A percentile compares a stretch with the other conserved stretches of the same genome.
phyloP scores from a whole-genome alignment of 2,329 filamentous ascomycete species.

The Hypoxylon sp. region DNA sequence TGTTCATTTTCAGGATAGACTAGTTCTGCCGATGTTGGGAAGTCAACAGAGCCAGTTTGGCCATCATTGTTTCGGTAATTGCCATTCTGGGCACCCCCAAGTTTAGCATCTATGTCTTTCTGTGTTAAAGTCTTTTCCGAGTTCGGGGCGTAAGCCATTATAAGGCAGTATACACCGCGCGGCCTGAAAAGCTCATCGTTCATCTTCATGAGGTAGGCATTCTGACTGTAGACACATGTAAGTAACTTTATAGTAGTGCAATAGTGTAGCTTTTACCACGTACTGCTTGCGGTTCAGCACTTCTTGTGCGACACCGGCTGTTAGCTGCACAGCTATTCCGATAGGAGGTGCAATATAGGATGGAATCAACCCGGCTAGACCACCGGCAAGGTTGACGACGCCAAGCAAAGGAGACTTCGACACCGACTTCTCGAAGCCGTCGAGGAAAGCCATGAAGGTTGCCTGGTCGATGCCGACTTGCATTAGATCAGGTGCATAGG shows the following conservation, averaged over 20 bases:
- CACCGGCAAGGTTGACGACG: constrained; percentile 35
- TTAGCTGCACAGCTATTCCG: constrained; percentile 23
- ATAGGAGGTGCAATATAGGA: constrained; percentile 26
- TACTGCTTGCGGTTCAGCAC: constrained; percentile 35
- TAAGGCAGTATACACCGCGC: constrained; percentile 47
- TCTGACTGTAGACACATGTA: constrained; percentile 28
- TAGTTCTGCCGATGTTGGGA: constrained; percentile 44
- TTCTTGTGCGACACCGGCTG: constrained; percentile 31
- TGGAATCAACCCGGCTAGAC: constrained; percentile 28
- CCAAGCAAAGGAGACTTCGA: constrained; percentile 22
- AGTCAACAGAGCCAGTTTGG: constrained; percentile 37
- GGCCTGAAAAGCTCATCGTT: constrained; percentile 49
- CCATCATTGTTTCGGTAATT: constrained; percentile 40
- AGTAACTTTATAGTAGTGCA: background rate
- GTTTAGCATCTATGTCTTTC: constrained; percentile 27
- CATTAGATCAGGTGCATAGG: constrained; percentile 47
- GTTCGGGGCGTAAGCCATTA: constrained; percentile 45
- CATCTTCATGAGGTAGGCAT: constrained; percentile 46
- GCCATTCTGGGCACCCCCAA: constrained; percentile 2
- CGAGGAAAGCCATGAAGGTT: constrained; percentile 47
- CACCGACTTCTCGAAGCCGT: constrained; percentile 44
- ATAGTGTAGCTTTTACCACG: background rate
- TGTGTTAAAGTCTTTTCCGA: constrained; percentile 21
- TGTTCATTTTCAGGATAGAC: constrained; percentile 40
- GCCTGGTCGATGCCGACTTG: constrained; percentile 46